phyloP scores from a whole-genome alignment of 2,329 filamentous ascomycete genomes.

The Pleoardoris graminearum region DNA sequence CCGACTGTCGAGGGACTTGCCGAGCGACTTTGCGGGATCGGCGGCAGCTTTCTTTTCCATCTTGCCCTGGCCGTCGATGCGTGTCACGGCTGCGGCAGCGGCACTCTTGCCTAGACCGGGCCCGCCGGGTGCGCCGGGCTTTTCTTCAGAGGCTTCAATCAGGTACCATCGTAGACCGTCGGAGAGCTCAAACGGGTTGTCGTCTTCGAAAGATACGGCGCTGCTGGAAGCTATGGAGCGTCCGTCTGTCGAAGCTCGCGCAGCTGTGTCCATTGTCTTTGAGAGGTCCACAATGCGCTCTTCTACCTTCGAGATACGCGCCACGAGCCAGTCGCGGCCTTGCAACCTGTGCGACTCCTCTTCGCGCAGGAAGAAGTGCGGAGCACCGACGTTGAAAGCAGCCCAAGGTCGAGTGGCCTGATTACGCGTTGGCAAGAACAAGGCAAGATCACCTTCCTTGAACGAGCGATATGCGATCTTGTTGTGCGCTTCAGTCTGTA shows the following conservation, averaged over 20 bases:
- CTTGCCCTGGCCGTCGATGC: conserved; percentile 81
- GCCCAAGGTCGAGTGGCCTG: conserved; percentile 96
- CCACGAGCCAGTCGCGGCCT: conserved; percentile 92
- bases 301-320: conserved; percentile 87
- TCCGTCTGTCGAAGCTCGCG: conserved; percentile 49
- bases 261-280: conserved; percentile 64
- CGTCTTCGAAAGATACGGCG: conserved; percentile 69
- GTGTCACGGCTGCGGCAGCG: conserved; percentile 78
- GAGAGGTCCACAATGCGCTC: conserved; percentile 92
- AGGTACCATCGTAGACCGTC: conserved; percentile 96
- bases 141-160: conserved; percentile 91
- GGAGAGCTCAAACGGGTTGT: conserved; percentile 95
- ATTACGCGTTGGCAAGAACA: conserved; percentile 93
- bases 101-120: conserved; percentile 91
- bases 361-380: conserved; percentile 95
- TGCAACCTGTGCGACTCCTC: conserved; percentile 84
- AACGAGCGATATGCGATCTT: conserved; percentile 97
- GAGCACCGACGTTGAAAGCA: conserved; percentile 96
- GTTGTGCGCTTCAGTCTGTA: conserved; percentile 84
- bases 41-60: conserved; percentile 50
- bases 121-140: conserved; percentile 83
- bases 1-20: conserved; percentile 87
- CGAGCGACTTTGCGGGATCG: conserved; percentile 59
- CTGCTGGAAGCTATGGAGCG: conserved; percentile 58
- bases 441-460: conserved; percentile 91